These are phyloP conservation scores for Zygnema cylindricum DNA, from an alignment of 139 green algal species.

Conservation along the genomic window DNA sequence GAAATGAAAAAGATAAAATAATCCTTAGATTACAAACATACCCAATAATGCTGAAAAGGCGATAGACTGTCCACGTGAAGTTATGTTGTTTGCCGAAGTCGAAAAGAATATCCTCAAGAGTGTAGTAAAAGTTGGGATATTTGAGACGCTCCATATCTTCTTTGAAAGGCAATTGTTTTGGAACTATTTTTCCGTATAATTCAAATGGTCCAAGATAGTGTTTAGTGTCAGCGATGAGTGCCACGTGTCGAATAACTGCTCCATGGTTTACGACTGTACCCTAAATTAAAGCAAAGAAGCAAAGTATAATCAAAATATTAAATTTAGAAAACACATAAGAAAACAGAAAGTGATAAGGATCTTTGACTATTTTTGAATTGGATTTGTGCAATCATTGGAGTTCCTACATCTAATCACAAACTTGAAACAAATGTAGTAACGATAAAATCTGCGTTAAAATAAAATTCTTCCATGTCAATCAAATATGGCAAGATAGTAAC, in stretches of 20 bases:
- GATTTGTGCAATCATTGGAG: no score
- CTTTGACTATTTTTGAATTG: no score
- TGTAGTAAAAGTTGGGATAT: conserved; percentile 53
- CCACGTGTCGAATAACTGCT: conserved; percentile 21
- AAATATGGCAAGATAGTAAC: no score
- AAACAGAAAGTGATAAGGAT: no score
- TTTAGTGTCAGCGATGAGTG: conserved; percentile 39
- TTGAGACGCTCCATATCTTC: conserved; percentile 31
- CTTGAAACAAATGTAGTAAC: no score
- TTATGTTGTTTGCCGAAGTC: neutral
- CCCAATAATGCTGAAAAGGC: conserved; percentile 44
- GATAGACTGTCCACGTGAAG: conserved; percentile 47
- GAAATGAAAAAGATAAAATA: no score
- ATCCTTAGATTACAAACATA: no score
- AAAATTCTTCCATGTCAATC: no score
- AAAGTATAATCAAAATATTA: no score
- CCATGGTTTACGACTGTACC: neutral
- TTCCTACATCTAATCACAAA: no score
- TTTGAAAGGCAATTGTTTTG: conserved; percentile 29
- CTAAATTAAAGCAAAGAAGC: neutral
- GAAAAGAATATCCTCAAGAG: conserved; percentile 43
- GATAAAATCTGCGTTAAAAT: no score
- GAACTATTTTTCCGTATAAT: conserved; percentile 14
- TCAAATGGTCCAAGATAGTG: conserved; percentile 52
- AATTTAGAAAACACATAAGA: no score